phyloP scores from a whole-genome alignment of 495 filamentous ascomycete genomes.

The Penicillium subrubescens region DNA sequence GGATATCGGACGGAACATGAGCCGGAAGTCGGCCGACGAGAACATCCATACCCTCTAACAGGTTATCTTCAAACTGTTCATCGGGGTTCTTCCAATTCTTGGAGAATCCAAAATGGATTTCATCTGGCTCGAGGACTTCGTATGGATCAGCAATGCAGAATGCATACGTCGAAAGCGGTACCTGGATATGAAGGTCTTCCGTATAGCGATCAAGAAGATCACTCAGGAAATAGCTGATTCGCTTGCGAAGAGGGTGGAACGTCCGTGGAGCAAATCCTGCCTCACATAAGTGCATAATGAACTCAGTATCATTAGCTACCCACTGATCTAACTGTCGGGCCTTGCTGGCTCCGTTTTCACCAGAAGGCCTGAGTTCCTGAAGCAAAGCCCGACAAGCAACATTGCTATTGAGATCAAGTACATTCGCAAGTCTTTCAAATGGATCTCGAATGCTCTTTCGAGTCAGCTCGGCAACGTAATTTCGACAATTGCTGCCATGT shows the following conservation, averaged over 20 bases:
- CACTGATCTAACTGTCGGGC: conserved; percentile 39
- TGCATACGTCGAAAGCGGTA: conserved; percentile 74
- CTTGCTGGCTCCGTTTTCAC: conserved; percentile 26
- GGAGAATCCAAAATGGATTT: conserved; percentile 83
- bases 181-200: conserved; percentile 68
- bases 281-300: conserved; percentile 43
- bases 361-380: conserved; percentile 38
- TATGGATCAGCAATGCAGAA: conserved; percentile 83
- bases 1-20: conserved; percentile 80
- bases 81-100: conserved; percentile 55
- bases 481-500: conserved; percentile 60
- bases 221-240: conserved; percentile 55
- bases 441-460: conserved; percentile 54
- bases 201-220: conserved; percentile 56
- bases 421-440: conserved; percentile 55
- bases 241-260: conserved; percentile 60
- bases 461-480: conserved; percentile 61
- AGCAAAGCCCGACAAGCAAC: conserved; percentile 40
- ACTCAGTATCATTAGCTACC: conserved; percentile 36
- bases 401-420: conserved; percentile 51
- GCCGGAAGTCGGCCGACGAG: conserved; percentile 86
- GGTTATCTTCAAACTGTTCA: conserved; percentile 60
- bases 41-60: conserved; percentile 69
- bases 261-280: conserved; percentile 66
- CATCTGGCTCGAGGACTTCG: conserved; percentile 67